Base-by-base conservation (phyloP, 2,329 filamentous ascomycete genomes). In the Microcyclospora tardicrescens region DNA sequence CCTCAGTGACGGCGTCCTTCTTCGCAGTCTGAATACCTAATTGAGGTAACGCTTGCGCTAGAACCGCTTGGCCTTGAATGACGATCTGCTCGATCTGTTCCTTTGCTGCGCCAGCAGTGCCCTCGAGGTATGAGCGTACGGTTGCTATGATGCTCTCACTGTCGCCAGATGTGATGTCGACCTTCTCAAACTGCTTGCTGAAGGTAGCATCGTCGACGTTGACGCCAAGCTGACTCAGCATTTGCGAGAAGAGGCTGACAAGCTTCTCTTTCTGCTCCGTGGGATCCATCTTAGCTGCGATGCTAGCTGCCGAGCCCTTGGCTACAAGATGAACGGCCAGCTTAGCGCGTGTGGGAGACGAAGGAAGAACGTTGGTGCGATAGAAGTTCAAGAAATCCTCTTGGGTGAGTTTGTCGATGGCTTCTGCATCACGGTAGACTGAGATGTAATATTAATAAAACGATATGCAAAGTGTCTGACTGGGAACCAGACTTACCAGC, bases 281-380 rank as follows among this genome's bases (percentile, higher is more conserved):
- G 5, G 47, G 45, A 30, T 52, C 48, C 36, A 55, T 52, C 47
- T 59, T 50, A 49, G 60, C 47, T 8, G 57, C 57, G 19, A 59
- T 43, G 9, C 58, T 47, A 30, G 57, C 56, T 15, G 63, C 57
- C 2, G 60, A 51, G 3, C 73, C 71, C 54, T 89, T 83, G 0
- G 89, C 89, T 39, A 81, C 73, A 16, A 96, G 68, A 55, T 96
- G 82, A 12, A 95, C 76, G 1, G 84, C 79, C 6, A 93, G 62
- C 57, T 95, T 94, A n/a, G 85, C 79, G 35, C 91, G 76, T 1
- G 66, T 67, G 0, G 71, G 62, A 2, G 89, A 95, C 1, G 69
- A 63, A 1, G 87, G 86, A 43, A 77, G 72, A 49, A 98, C 82
- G 62, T 77, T 82, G 16, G 73, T 70, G 27, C 75, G 66, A 65